Evolutionary conservation across 2,329 filamentous ascomycete species (phyloP).

Genomic region (Fusarium sp.): DNA sequence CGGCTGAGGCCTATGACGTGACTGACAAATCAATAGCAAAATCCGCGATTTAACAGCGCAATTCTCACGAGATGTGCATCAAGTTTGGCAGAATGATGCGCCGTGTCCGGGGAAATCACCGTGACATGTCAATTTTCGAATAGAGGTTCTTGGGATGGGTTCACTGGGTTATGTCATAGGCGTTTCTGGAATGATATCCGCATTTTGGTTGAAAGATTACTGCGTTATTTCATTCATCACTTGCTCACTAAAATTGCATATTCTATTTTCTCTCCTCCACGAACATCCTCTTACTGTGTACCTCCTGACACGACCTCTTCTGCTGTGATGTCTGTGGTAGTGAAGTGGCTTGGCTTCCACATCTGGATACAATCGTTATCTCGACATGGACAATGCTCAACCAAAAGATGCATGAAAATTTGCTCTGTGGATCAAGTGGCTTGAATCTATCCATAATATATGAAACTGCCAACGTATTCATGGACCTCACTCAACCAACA

Average conservation of each 20-base stretch:
- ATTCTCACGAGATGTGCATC: slow-evolving; percentile 32
- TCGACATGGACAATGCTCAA: not conserved
- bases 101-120: not conserved
- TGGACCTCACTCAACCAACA: not conserved
- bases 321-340: not conserved
- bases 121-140: not conserved
- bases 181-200: slow-evolving; percentile 28
- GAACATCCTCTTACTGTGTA: not conserved
- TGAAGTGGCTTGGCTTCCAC: not conserved
- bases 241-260: not conserved
- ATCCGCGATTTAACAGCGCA: slow-evolving; percentile 36
- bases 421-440: not conserved
- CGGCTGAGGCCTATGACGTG: not conserved
- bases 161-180: not conserved
- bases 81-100: slow-evolving; percentile 24
- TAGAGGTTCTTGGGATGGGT: not conserved
- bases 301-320: not conserved
- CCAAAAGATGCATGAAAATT: not conserved
- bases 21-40: slow-evolving; percentile 20
- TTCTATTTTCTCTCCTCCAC: not conserved
- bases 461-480: not conserved
- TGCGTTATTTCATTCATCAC: not conserved
- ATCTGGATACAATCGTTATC: not conserved
- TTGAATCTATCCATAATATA: not conserved
- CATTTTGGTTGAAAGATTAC: not conserved